A percentile compares a stretch with the other conserved stretches of the same genome.
Evolutionary conservation across 1,284 basidiomycete species (phyloP).

Genomic region (Rhodofomes roseus): DNA sequence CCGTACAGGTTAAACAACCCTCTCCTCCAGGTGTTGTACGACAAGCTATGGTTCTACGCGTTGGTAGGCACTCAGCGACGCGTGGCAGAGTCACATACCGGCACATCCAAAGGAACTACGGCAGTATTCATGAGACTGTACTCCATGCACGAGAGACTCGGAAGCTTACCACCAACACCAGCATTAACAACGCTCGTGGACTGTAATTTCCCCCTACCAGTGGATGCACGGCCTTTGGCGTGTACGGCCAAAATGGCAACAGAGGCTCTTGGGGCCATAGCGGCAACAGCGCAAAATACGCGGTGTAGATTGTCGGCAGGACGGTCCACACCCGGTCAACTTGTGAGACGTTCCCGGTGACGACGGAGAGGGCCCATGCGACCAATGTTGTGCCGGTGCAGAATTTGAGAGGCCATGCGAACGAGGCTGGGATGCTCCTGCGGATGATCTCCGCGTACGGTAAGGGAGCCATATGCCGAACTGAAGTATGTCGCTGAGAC

Average conservation of each 20-base stretch:
- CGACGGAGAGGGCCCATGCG: constrained; percentile 54
- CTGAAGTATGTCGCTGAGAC: background rate
- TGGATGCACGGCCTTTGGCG: constrained; percentile 45
- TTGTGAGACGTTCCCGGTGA: constrained; percentile 83
- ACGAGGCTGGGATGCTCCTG: constrained; percentile 30
- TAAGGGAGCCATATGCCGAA: constrained; percentile 18
- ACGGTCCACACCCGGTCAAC: constrained; percentile 69
- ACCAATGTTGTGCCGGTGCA: constrained; percentile 44
- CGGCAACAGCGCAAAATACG: constrained; percentile 71
- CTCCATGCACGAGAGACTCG: background rate
- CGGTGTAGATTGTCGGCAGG: constrained; percentile 75
- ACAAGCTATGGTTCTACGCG: constrained; percentile 33
- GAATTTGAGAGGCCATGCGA: constrained; percentile 62
- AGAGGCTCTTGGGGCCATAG: constrained; percentile 50
- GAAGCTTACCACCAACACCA: constrained; percentile 53
- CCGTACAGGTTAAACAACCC: constrained; percentile 75
- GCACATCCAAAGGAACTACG: constrained; percentile 61
- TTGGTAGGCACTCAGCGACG: background rate
- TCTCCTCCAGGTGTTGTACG: constrained; percentile 82
- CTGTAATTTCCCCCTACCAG: constrained; percentile 47
- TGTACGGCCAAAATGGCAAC: constrained; percentile 50
- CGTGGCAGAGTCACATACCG: constrained; percentile 33
- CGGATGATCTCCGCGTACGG: constrained; percentile 7
- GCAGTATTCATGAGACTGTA: background rate
- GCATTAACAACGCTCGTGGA: constrained; percentile 70